phyloP scores from a whole-genome alignment of 176 grass and related monocot species.

The Zea mays region Zm-B73-REFERENCE-NAM-5.0 NC_050096.1:275859501-275860000 shows the following conservation, averaged over 20 bases:
- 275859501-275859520: not conserved
- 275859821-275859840: not conserved
- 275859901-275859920: not conserved
- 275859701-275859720: not conserved
- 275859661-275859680: not conserved
- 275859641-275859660: not conserved
- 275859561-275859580: slow-evolving; percentile 29
- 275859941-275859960: not conserved
- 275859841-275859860: not conserved
- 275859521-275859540: slow-evolving; percentile 19
- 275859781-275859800: not conserved
- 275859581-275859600: not conserved
- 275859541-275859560: slow-evolving; percentile 8
- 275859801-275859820: not conserved
- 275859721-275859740: no score
- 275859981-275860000: not conserved
- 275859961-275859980: not conserved
- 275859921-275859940: not conserved
- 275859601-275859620: slow-evolving; percentile 7
- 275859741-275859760: no score
- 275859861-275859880: not conserved
- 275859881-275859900: not conserved
- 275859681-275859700: not conserved
- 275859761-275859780: not conserved
- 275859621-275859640: not conserved